Evolutionary conservation across 2,329 filamentous ascomycete genomes (phyloP), one percentile per base, ranked within the genome.

Genomic region (Pseudogymnoascus sp.): DNA sequence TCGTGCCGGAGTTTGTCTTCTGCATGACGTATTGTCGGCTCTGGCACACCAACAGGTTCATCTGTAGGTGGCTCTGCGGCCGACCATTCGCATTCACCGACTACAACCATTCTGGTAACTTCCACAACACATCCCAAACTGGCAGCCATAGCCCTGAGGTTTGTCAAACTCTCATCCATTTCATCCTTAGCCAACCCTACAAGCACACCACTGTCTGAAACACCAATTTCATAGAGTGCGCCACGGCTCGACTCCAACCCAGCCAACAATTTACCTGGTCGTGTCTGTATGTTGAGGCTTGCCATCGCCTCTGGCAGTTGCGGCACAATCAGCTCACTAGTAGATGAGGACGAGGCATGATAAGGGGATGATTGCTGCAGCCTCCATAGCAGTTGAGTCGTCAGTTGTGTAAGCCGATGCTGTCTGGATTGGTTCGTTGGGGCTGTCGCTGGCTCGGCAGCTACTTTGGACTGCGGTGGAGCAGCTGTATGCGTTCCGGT

Each of bases 181-280:
- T 99, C 95, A 72, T 97, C 92, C 67, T 90, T 86, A 1, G 91
- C 90, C 56, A 99, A 79, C 0, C 95, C 95, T 44, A 96, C 85
- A 64, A 99, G 86, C 0, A 89, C 91, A 7, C 95, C 95, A 77
- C 97, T 92, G 74, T 99, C 95, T 29, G 93, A 89, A 9, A 99
- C 92, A 0, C 95, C 95, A 74, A 99, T 96, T 75, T 99, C 93
- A 70, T 99, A 99, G 60, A 97, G 76, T 0, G 95, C 95, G 4
- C 95, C 95, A 68, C 91, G 88, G 15, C 92, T 97, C 73, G 96
- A 93, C 73, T 97, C 93, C 7, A 99, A 78, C 0, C 95, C 92
- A 1, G 93, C 86, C 6, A 92, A 78, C 42, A 88, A 78, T 66
- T 86, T 85, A 7, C 77, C 79, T 1, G 83, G 77, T 64, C 79